Base-by-base conservation (phyloP, 2,329 filamentous ascomycete genomes). In the Sporothrix phasma region DNA sequence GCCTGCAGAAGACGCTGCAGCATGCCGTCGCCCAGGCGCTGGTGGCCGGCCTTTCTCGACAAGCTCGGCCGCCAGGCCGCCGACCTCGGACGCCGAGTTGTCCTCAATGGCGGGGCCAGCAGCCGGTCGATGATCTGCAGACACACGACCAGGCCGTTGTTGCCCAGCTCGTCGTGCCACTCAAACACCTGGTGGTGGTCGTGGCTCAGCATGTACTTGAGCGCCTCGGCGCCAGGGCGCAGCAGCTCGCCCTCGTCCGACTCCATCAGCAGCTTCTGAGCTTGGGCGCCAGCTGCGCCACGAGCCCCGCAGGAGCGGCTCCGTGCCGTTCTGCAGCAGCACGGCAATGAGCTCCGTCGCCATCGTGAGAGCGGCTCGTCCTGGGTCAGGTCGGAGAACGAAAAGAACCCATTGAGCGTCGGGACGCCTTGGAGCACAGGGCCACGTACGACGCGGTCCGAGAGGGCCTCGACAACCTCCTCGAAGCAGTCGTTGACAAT, bases 31-130 rank as follows among this genome's bases (percentile, higher is more conserved):
- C 94, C 94, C 11, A 99, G 85, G 63, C 90, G 86, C 73, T 96
- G 92, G 43, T 92, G 87, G 11, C 94, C 94, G 61, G 93, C 94
- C 76, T 94, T n/a, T 96, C 76, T 97, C 93, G 0, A 99, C 94
- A 31, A 99, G 81, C 75, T 96, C 92, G 1, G 93, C 93, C 4
- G 94, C 94, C 68, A 99, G 84, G 17, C 92, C 91, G 69, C 94
- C 94, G 49, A 99, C 92, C 77, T 99, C 93, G n/a, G 92, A 90
- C 5, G 93, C 94, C 19, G 92, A 90, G 71, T 93, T 91, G 71
- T 99, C 94, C 71, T 95, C 89, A n/a, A 97, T 88, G 1, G 82
- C 77, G 90, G 88, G 3, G 89, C 88, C 34, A 99, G 83, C 4
- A 99, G 83, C 56, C 93, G 89, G 73, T 97, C 94, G 67, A 99